Conservation (phyloP, 23 red algal genomes). For the Pyropia haitanensis region DNA sequence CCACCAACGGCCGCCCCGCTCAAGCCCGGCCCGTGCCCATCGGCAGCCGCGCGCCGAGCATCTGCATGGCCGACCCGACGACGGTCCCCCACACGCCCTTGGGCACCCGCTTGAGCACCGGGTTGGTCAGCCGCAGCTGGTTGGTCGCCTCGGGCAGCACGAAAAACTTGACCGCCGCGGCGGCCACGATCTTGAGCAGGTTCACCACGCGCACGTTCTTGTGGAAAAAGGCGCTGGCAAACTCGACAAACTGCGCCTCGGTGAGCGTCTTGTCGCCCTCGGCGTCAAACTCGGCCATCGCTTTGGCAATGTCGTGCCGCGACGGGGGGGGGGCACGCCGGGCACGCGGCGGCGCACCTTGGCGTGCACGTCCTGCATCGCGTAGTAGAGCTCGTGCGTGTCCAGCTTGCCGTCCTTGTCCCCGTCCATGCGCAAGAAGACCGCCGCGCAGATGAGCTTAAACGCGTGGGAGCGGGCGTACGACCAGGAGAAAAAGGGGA, state of each 20-base stretch:
- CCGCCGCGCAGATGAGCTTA: no score
- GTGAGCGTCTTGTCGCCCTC: conserved; percentile 8
- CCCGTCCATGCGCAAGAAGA: no score
- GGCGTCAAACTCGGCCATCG: conserved; percentile 9
- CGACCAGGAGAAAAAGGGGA: no score
- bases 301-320: conserved; percentile 7
- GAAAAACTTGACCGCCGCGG: not conserved
- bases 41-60: not conserved
- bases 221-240: not conserved
- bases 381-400: no score
- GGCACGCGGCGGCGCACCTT: no score
- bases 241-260: not conserved
- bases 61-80: not conserved
- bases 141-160: not conserved
- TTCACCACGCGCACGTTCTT: not conserved
- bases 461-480: no score
- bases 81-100: not conserved
- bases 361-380: no score
- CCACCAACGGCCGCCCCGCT: no score
- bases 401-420: no score
- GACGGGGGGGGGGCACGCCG: not conserved
- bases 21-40: no score
- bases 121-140: not conserved
- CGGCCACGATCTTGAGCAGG: not conserved
- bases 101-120: not conserved